Percentiles rank a stretch among this genome's conserved stretches.
These are phyloP conservation scores for Ceratobasidium sp. DNA, from an alignment of 1,284 basidiomycete species.

Conservation along the genomic window DNA sequence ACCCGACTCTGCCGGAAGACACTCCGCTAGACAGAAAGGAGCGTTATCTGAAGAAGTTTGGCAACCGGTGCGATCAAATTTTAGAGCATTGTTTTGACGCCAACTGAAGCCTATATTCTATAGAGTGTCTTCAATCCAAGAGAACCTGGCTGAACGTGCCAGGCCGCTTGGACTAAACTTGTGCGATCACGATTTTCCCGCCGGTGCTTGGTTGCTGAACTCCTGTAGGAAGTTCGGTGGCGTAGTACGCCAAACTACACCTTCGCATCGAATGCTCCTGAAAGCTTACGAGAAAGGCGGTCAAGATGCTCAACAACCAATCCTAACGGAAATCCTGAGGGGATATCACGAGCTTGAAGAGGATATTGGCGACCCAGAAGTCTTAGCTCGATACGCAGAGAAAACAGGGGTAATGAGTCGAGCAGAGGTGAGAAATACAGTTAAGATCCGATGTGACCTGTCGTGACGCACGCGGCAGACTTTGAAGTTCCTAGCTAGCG, in stretches of 20 bases:
- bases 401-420: constrained; percentile 70
- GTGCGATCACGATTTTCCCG: constrained; percentile 60
- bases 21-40: constrained; percentile 62
- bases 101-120: constrained; percentile 55
- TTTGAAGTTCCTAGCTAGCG: constrained; percentile 71
- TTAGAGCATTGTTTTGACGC: not conserved
- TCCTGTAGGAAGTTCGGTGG: constrained; percentile 58
- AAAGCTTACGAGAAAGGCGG: constrained; percentile 79
- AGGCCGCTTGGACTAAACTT: constrained; percentile 72
- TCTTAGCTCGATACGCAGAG: constrained; percentile 74
- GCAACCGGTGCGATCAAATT: constrained; percentile 55
- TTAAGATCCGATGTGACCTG: not conserved
- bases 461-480: constrained; percentile 53
- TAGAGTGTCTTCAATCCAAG: constrained; percentile 64
- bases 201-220: constrained; percentile 11
- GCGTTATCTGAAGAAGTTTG: constrained; percentile 68
- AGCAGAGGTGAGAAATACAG: constrained; percentile 66
- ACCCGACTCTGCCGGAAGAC: constrained; percentile 63
- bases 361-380: constrained; percentile 70
- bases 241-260: constrained; percentile 71
- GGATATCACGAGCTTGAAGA: constrained; percentile 73
- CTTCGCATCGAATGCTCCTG: constrained; percentile 77
- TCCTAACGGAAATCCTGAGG: constrained; percentile 72
- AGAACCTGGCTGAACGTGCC: constrained; percentile 61
- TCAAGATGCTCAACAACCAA: constrained; percentile 68